Base-by-base conservation (phyloP, 2,329 filamentous ascomycete species). In the Trichocomaceae sp. region DNA sequence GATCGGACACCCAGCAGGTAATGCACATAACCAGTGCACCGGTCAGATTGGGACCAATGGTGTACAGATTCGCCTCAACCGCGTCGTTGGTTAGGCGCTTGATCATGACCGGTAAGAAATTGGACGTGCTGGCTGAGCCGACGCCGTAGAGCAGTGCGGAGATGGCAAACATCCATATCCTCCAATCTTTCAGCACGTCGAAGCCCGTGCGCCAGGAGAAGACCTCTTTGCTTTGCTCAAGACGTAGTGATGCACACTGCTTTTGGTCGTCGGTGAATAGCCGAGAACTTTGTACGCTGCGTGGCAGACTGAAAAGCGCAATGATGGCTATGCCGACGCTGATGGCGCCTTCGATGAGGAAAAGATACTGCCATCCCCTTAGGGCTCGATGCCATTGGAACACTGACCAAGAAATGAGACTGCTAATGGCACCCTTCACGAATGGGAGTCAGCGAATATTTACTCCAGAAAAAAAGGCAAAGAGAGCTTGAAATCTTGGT, bases 51-150 rank as follows among this genome's bases (percentile, higher is more conserved):
- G 54, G 54, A 4, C 47, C 54, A 17, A 56, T 56, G 22, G 54
- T 56, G 23, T 56, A 56, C 17, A 56, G 54, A 20, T 52, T 56
- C 5, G 48, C 54, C 10, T 33, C 39, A 15, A 56, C 54, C 6
- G 48, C 29, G 37, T 52, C 26, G 15, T 47, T 22, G 20, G 54
- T 47, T 5, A 52, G 48, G 17, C 54, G 48, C 37, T 56, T 37
- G 42, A 56, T 47, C 47, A 56, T 49, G 5, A 56, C 54, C 13
- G 54, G 54, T 23, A 56, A 41, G n/a, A 56, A 56, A 31, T 56
- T 56, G 26, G 54, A 56, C 20, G 35, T 56, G 37, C 54, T 56
- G 9, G 47, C 23, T 7, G 39, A 44, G 1, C 47, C 54, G 5
- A 56, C 54, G 7, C 54, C 54, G 31, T 51, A 56, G 9, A 51